Evolutionary conservation across 2,329 filamentous ascomycete species (phyloP), one percentile per base, ranked within the genome.

Genomic region (Nannizziopsis barbatae): DNA sequence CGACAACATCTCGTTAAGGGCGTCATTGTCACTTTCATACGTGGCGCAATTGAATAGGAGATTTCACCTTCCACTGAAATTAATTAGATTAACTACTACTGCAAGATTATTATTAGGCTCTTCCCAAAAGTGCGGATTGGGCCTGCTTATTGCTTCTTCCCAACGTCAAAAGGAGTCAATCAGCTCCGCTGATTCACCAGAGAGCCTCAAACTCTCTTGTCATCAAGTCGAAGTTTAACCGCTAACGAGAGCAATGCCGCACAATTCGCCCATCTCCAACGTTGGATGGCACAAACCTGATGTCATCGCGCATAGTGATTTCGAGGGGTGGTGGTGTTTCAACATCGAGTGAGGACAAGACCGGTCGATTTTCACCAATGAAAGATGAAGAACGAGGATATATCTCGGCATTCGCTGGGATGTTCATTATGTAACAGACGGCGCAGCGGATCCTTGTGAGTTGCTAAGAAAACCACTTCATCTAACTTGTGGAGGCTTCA

Each of bases 41-140:
- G 44, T 40, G 36, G 44, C 36, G 17, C n/a, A 31, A 31, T 15
- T 31, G 43, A 45, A 38, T 38, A 39, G 43, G 33, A 27, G 42
- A 45, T 10, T n/a, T 18, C 22, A n/a, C 17, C 14, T 22, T 27
- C 18, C 31, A 11, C 18, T 27, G n/a, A n/a, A n/a, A n/a, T n/a
- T n/a, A n/a, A n/a, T n/a, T n/a, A n/a, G n/a, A n/a, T n/a, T n/a
- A n/a, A n/a, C n/a, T n/a, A n/a, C 7, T 27, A 7, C 22, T 27
- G 22, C 22, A 27, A 27, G n/a, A n/a, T n/a, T n/a, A n/a, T n/a
- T 27, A 4, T 27, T 27, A 27, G 22, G 22, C 22, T 27, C 4
- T 4, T 27, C 7, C 22, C 22, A 27, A 27, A 7, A 27, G 22
- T 27, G 22, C 22, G 22, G 22, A 27, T 27, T 27, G 22, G 22